Conservation (phyloP, 768 basidiomycete genomes). For the Pholiota molesta region DNA sequence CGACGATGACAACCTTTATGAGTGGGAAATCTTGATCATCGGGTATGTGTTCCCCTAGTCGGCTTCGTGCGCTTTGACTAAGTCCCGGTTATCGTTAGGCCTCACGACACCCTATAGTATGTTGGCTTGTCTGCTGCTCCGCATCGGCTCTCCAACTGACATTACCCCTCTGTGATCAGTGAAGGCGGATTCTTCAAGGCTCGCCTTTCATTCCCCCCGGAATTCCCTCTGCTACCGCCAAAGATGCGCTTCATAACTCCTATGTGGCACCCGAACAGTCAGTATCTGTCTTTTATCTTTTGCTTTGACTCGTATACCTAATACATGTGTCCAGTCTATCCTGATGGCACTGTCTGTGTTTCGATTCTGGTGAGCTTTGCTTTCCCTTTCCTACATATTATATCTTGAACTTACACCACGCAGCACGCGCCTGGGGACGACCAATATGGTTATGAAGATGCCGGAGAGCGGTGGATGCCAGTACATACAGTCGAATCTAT, state of each 20-base stretch:
- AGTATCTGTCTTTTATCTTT: slow-evolving; percentile 31
- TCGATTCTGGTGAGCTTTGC: slow-evolving; percentile 77
- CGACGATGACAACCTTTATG: slow-evolving; percentile 91
- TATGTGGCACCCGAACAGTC: slow-evolving; percentile 99
- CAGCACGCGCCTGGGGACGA: slow-evolving; percentile 97
- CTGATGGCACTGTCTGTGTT: slow-evolving; percentile 92
- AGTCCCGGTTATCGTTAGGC: slow-evolving; percentile 47
- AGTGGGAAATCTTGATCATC: slow-evolving; percentile 97
- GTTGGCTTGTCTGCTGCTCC: slow-evolving; percentile 23
- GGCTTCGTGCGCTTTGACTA: background rate
- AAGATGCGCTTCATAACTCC: slow-evolving; percentile 96
- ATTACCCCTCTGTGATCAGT: slow-evolving; percentile 40
- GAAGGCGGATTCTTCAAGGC: slow-evolving; percentile 98
- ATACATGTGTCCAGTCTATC: slow-evolving; percentile 68
- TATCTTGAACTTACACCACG: slow-evolving; percentile 10
- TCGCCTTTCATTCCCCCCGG: slow-evolving; percentile 82
- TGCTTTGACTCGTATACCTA: slow-evolving; percentile 5
- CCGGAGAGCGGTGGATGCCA: slow-evolving; percentile 96
- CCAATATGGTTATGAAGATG: slow-evolving; percentile 96
- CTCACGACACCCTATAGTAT: slow-evolving; percentile 92
- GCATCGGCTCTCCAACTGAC: background rate
- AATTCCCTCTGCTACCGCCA: slow-evolving; percentile 90
- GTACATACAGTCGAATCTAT: slow-evolving; percentile 98
- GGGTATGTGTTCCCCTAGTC: slow-evolving; percentile 55
- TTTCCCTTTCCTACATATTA: background rate